Percentiles rank a stretch among this genome's conserved stretches.
These are phyloP conservation scores for Endoconidiophora laricicola DNA, from an alignment of 2,329 filamentous ascomycete species.

Conservation along the genomic window DNA sequence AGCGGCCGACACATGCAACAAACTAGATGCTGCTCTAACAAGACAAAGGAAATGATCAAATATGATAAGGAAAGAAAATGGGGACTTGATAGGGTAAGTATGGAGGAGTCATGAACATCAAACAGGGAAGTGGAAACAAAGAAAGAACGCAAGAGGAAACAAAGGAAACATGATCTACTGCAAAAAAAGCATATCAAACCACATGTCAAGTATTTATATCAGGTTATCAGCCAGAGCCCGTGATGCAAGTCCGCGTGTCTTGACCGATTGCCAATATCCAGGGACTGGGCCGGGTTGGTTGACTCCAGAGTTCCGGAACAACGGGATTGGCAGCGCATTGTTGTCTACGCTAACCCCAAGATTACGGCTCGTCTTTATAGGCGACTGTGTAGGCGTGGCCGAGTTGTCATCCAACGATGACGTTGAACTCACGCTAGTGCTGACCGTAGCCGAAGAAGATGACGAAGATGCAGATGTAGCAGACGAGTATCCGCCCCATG, in stretches of 20 bases:
- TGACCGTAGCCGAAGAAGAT: not conserved
- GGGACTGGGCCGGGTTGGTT: slow-evolving; percentile 63
- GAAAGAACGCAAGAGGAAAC: not conserved
- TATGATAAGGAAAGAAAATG: not conserved
- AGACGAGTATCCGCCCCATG: slow-evolving; percentile 8
- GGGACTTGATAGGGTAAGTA: not conserved
- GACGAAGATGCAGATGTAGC: not conserved
- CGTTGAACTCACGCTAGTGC: slow-evolving; percentile 3
- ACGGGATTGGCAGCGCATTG: slow-evolving; percentile 15
- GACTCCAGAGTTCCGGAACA: slow-evolving; percentile 49
- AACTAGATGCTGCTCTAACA: not conserved
- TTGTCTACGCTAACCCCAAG: not conserved
- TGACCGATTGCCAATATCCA: slow-evolving; percentile 33
- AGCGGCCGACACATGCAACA: no score
- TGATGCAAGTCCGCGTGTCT: slow-evolving; percentile 4
- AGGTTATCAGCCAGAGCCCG: slow-evolving; percentile 6
- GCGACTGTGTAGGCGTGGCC: not conserved
- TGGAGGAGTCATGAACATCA: not conserved
- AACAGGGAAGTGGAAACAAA: not conserved
- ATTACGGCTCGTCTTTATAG: slow-evolving; percentile 18
- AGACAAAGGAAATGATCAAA: not conserved
- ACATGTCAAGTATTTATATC: not conserved
- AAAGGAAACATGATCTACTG: not conserved
- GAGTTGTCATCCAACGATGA: not conserved
- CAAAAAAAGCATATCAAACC: not conserved